Conservation (phyloP, 1,139 yeast species). For the Hansenula sp. region DNA sequence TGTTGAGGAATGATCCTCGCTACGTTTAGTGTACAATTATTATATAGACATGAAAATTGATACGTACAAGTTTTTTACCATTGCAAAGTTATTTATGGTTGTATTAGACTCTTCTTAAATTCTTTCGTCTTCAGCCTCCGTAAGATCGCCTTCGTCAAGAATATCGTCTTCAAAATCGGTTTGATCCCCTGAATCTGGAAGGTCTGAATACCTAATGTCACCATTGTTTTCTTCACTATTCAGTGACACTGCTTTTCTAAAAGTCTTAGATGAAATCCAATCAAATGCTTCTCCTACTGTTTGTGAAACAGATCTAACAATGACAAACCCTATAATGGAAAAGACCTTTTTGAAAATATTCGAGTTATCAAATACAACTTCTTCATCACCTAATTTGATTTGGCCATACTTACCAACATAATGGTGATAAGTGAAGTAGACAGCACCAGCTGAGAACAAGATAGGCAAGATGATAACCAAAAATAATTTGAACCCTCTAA, state of each 20-base stretch:
- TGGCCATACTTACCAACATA: constrained; percentile 82
- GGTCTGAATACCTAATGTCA: background rate
- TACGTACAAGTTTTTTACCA: no score
- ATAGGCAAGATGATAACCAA: constrained; percentile 43
- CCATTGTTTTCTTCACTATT: constrained; percentile 7
- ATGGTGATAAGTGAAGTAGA: constrained; percentile 74
- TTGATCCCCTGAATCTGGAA: constrained; percentile 7
- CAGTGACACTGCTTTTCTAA: constrained; percentile 13
- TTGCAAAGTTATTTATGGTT: background rate
- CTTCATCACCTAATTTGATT: constrained; percentile 78
- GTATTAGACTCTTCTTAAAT: background rate
- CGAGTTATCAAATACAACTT: constrained; percentile 56
- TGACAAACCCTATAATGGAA: constrained; percentile 17
- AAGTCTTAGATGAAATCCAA: background rate
- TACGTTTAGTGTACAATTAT: no score
- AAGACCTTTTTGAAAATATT: constrained; percentile 34
- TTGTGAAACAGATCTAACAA: constrained; percentile 19
- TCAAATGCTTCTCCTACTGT: background rate
- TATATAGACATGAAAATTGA: no score
- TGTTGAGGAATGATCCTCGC: background rate
- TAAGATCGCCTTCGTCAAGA: constrained; percentile 22
- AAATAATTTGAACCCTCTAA: constrained; percentile 30
- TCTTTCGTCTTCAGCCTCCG: constrained; percentile 21
- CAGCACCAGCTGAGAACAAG: constrained; percentile 47
- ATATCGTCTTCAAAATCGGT: constrained; percentile 16